Conservation (phyloP, 805 yeast genomes). For the Pichia kluyveri region DNA sequence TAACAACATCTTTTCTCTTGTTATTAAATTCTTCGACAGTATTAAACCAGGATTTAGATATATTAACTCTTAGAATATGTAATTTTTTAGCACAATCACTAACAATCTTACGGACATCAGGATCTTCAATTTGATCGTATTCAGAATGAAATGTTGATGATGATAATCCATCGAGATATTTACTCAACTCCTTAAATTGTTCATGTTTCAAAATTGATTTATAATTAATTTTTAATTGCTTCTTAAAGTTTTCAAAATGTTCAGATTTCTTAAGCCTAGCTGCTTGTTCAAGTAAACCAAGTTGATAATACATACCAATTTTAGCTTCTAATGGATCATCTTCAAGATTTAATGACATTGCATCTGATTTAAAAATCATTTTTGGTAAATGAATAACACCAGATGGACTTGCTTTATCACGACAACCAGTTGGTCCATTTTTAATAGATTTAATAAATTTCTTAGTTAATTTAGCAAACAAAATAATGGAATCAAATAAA, state of each 20-base stretch:
- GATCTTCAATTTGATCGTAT: background rate
- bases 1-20: slow-evolving; percentile 31
- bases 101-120: background rate
- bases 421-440: slow-evolving; percentile 9
- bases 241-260: slow-evolving; percentile 10
- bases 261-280: slow-evolving; percentile 34
- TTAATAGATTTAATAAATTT: slow-evolving; percentile 48
- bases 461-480: slow-evolving; percentile 54
- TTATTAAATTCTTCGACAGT: slow-evolving; percentile 42
- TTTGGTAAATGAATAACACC: slow-evolving; percentile 29
- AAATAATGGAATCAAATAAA: slow-evolving; percentile 70
- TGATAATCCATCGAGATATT: background rate
- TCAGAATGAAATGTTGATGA: background rate
- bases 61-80: slow-evolving; percentile 20
- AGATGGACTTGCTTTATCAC: slow-evolving; percentile 1
- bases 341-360: slow-evolving; percentile 41
- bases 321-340: slow-evolving; percentile 62
- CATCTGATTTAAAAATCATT: slow-evolving; percentile 32
- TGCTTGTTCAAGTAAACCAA: slow-evolving; percentile 51
- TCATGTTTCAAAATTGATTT: background rate
- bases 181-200: background rate
- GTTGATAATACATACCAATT: slow-evolving; percentile 45
- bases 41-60: slow-evolving; percentile 56
- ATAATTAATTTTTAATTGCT: background rate
- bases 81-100: slow-evolving; percentile 11